phyloP scores from a whole-genome alignment of 345 rosid genomes.

The Aurinia saxatilis region DNA sequence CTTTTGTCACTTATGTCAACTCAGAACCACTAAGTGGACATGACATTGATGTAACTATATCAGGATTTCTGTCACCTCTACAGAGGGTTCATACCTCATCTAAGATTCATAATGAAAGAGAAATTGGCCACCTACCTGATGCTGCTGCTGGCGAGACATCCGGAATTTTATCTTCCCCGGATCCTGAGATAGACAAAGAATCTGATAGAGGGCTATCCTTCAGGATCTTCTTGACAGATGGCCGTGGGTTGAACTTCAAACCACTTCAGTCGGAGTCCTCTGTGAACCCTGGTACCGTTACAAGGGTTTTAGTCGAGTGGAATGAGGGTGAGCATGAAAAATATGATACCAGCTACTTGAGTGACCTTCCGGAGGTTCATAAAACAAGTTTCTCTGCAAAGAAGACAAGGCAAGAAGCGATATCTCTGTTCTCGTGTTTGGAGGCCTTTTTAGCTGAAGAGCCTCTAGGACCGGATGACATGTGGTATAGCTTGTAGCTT shows the following conservation, averaged over 20 bases:
- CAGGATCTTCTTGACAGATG: conserved; percentile 52
- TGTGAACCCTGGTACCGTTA: conserved; percentile 36
- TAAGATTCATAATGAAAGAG: conserved; percentile 44
- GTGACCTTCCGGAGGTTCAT: conserved; percentile 77
- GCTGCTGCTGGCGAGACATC: conserved; percentile 7
- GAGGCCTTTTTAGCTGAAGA: conserved; percentile 96
- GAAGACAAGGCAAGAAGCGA: conserved; percentile 86
- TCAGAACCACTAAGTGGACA: conserved; percentile 54
- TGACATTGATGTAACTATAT: conserved; percentile 48
- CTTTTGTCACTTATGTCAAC: conserved; percentile 58
- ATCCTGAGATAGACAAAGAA: conserved; percentile 39
- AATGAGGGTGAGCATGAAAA: conserved; percentile 50
- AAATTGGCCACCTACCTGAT: conserved; percentile 37
- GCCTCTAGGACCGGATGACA: conserved; percentile 93
- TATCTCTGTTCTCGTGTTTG: conserved; percentile 86
- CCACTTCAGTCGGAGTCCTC: conserved; percentile 45
- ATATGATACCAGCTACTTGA: conserved; percentile 70
- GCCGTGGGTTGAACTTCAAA: conserved; percentile 32
- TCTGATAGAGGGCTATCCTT: conserved; percentile 31
- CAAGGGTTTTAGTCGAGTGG: conserved; percentile 70
- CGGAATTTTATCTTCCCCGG: conserved; percentile 28
- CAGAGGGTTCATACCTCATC: conserved; percentile 16
- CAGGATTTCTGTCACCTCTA: conserved; percentile 63
- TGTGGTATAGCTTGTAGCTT: conserved; percentile 56
- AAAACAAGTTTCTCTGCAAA: conserved; percentile 71